Percentiles rank a stretch among this genome's conserved stretches.
phyloP scores from a whole-genome alignment of 805 yeast species.

The Suhomyces emberorum region DNA sequence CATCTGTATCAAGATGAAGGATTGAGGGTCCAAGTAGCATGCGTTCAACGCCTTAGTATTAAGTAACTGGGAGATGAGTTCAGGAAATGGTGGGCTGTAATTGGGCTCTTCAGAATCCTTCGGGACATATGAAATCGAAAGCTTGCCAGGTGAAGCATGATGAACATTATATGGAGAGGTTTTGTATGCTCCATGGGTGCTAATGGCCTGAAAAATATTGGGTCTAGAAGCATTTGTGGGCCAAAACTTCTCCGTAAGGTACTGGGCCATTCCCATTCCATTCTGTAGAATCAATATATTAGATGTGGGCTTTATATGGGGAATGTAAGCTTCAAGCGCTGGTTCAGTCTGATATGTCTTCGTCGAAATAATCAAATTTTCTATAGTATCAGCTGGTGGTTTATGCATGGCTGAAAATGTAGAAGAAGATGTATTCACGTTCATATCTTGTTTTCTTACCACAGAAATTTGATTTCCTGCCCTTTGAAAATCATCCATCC shows the following conservation, averaged over 20 bases:
- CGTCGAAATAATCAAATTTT: slow-evolving; percentile 68
- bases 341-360: slow-evolving; percentile 70
- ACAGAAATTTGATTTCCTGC: slow-evolving; percentile 38
- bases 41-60: slow-evolving; percentile 24
- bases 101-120: not conserved
- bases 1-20: slow-evolving; percentile 54
- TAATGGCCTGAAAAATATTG: slow-evolving; percentile 66
- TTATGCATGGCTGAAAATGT: slow-evolving; percentile 22
- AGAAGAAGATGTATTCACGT: slow-evolving; percentile 12
- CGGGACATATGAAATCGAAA: slow-evolving; percentile 60
- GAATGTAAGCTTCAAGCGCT: slow-evolving; percentile 57
- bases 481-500: slow-evolving; percentile 39
- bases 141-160: slow-evolving; percentile 72
- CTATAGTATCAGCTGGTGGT: slow-evolving; percentile 31
- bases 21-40: slow-evolving; percentile 34
- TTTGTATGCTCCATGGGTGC: slow-evolving; percentile 79
- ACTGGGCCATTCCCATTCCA: slow-evolving; percentile 72
- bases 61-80: slow-evolving; percentile 20
- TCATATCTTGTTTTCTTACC: slow-evolving; percentile 19
- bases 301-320: slow-evolving; percentile 46
- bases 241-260: slow-evolving; percentile 54
- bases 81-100: slow-evolving; percentile 11
- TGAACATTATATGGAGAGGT: slow-evolving; percentile 25
- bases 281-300: slow-evolving; percentile 74
- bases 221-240: slow-evolving; percentile 47